These are phyloP conservation scores for Liriodendron chinense DNA, from an alignment of 164 flowering plant species.

Conservation along the genomic window DNA sequence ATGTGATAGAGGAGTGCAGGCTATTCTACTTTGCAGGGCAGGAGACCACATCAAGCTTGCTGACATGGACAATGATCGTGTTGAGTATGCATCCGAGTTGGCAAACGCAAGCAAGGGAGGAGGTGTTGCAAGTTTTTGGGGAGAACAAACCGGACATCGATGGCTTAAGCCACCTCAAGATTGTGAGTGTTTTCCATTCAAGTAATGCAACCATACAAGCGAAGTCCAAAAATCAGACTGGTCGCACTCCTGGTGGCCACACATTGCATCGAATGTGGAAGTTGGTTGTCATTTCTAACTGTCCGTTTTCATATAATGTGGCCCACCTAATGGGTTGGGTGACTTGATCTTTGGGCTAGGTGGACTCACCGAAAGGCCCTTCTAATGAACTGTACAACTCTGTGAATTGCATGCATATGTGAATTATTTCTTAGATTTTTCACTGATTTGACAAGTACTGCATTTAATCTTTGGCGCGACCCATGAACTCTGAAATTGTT, in stretches of 20 bases:
- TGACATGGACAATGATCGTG: conserved; percentile 44
- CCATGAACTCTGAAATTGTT: not conserved
- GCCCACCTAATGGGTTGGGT: not conserved
- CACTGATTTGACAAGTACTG: too few relatives aligned
- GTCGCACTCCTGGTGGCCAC: not conserved
- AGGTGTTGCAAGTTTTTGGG: conserved; percentile 33
- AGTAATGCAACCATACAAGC: not conserved
- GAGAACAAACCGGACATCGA: conserved; percentile 23
- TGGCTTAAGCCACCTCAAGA: conserved; percentile 14
- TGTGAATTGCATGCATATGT: too few relatives aligned
- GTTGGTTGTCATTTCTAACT: not conserved
- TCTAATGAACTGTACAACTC: too few relatives aligned
- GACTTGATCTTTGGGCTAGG: not conserved
- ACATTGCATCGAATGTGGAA: not conserved
- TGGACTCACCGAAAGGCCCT: not conserved
- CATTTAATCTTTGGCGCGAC: not conserved
- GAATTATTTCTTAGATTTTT: too few relatives aligned
- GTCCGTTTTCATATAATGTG: not conserved
- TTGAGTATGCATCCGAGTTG: conserved; percentile 41
- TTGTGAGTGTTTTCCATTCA: not conserved
- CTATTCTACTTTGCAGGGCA: conserved; percentile 46
- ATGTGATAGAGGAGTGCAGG: conserved; percentile 29
- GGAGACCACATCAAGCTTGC: conserved; percentile 42
- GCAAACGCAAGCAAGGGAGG: conserved; percentile 52
- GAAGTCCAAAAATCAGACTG: not conserved